These are phyloP conservation scores for Yamagishiella unicocca DNA, from an alignment of 139 green algal genomes.

Conservation along the genomic window DNA sequence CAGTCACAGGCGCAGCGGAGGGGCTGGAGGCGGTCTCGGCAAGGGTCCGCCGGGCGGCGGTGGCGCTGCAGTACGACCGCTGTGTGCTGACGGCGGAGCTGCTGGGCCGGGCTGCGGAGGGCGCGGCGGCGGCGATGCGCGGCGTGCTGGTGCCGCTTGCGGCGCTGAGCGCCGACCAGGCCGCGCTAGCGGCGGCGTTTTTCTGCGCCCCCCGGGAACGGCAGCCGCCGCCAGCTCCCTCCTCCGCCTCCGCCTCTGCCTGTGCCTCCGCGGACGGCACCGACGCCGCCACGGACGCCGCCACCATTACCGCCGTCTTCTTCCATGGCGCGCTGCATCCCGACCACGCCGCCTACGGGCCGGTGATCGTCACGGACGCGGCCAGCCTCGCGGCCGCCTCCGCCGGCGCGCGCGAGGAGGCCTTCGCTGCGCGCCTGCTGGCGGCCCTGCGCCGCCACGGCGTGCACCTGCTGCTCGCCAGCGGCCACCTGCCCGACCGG, in stretches of 20 bases:
- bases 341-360: not conserved
- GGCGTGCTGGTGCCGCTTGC: conserved; percentile 34
- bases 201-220: not conserved
- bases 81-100: conserved; percentile 28
- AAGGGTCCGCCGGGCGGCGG: not conserved
- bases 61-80: not conserved
- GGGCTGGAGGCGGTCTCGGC: not conserved
- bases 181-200: not conserved
- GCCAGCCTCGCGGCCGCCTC: not conserved
- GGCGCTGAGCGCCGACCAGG: not conserved
- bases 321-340: conserved; percentile 14
- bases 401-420: not conserved
- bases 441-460: not conserved
- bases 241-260: no score
- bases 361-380: not conserved
- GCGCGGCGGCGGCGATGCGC: not conserved
- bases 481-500: conserved; percentile 21
- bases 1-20: not conserved
- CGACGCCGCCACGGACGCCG: not conserved
- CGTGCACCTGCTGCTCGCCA: conserved; percentile 1
- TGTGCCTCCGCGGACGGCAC: not conserved
- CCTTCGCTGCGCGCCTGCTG: not conserved
- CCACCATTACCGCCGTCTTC: conserved; percentile 4
- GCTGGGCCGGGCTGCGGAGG: not conserved
- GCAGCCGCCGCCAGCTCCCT: not conserved